Base-by-base conservation (phyloP, 2,329 filamentous ascomycete genomes). In the Aspergillus sp. region DNA sequence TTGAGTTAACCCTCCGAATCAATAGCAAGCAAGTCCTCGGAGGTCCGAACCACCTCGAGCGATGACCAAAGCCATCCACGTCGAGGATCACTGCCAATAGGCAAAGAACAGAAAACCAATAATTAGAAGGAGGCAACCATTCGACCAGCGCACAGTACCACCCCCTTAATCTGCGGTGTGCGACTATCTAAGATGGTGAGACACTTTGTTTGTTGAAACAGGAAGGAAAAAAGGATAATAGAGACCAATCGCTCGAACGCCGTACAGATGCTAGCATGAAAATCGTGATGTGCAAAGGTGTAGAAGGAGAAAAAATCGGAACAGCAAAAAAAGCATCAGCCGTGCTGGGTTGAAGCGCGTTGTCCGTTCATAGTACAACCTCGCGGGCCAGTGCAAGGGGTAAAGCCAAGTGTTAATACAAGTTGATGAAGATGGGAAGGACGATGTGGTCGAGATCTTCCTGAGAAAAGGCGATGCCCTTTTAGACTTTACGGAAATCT, bases 401-500 rank as follows among this genome's bases (percentile, higher is more conserved):
- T 57, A 62, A 62, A 58, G 39, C 49, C 63, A 60, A 15, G 62
- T 72, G 70, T 69, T 71, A 69, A 71, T 72, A 72, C 70, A 72
- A 57, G 59, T 57, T 50, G 47, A 57, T 63, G 64, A 67, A 66
- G 60, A 58, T 56, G 59, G 62, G 48, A 63, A 56, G 53, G 47
- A 49, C 58, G 32, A 59, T 50, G 58, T 64, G n/a, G 39, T 53
- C n/a, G 48, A 65, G 59, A 69, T 65, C 68, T 61, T 63, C 62
- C 59, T 60, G 62, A 38, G 45, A 25, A 13, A 32, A 52, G 53
- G 28, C 50, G 55, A 51, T 51, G 39, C 52, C 59, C 53, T 47
- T 57, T 81, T 78, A 87, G 58, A 85, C 83, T 76, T 87, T 87
- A 74, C 85, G 83, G 82, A 87, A 87, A 73, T 87, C 85, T 86